A percentile compares a stretch with the other conserved stretches of the same genome.
Conservation (phyloP, 345 rosid genomes). For the Abelmoschus esculentus region DNA sequence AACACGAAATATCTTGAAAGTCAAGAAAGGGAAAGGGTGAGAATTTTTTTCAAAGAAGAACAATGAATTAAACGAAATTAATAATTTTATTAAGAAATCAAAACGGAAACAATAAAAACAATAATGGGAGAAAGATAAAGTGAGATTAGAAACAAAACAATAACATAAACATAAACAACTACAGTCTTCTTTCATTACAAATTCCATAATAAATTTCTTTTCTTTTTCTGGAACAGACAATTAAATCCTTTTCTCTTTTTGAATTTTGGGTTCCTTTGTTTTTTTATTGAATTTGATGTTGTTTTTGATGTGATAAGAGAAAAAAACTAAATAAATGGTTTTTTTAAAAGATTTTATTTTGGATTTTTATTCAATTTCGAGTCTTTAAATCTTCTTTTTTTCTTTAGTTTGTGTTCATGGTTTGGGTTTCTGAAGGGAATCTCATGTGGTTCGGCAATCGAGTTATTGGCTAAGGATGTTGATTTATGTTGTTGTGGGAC, state of each 20-base stretch:
- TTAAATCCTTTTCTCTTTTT: neutral
- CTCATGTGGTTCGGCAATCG: slow-evolving; percentile 14
- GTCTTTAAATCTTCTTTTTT: neutral
- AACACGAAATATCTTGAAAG: slow-evolving; percentile 29
- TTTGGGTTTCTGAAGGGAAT: neutral
- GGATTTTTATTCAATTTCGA: no score
- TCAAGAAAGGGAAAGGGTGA: slow-evolving; percentile 21
- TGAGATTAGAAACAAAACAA: slow-evolving; percentile 28
- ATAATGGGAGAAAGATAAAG: slow-evolving; percentile 12
- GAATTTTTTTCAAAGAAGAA: slow-evolving; percentile 14
- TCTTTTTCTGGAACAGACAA: neutral
- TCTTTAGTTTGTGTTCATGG: neutral
- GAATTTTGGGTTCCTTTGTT: neutral
- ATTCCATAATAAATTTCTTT: slow-evolving; percentile 19
- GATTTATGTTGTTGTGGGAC: slow-evolving; percentile 24
- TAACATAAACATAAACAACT: slow-evolving; percentile 14
- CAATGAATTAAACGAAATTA: slow-evolving; percentile 5
- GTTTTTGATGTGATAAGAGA: neutral
- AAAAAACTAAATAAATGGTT: neutral
- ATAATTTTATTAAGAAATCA: slow-evolving; percentile 10
- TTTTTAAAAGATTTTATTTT: neutral
- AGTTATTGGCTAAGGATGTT: neutral
- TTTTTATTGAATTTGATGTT: neutral
- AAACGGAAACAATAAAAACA: slow-evolving; percentile 17
- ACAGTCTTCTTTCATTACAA: slow-evolving; percentile 17